Conservation (phyloP, 176 grass and related monocot genomes). For the Zizania latifolia region DNA sequence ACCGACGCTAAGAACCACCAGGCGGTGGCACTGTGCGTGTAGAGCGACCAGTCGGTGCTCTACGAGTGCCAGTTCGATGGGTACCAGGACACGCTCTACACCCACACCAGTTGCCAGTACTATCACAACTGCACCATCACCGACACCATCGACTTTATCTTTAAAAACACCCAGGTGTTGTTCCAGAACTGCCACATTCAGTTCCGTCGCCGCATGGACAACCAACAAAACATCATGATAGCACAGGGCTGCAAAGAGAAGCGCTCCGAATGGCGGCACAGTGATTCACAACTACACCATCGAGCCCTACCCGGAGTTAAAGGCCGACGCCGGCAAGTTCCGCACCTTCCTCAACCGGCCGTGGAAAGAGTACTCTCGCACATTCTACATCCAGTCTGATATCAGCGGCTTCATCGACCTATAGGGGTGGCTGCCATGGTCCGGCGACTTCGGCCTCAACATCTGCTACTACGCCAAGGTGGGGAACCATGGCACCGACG, state of each 20-base stretch:
- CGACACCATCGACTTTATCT: constrained; percentile 88
- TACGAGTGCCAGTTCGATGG: constrained; percentile 54
- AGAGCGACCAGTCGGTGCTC: constrained; percentile 61
- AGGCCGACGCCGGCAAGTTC: no score
- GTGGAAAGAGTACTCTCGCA: constrained; percentile 74
- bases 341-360: constrained; percentile 53
- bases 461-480: constrained; percentile 75
- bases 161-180: constrained; percentile 57
- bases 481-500: constrained; percentile 45
- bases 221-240: constrained; percentile 69
- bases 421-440: constrained; percentile 61
- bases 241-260: constrained; percentile 57
- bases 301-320: constrained; percentile 40
- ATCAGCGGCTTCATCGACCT: constrained; percentile 52
- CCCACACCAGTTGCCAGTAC: constrained; percentile 58
- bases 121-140: constrained; percentile 57
- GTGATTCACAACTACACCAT: constrained; percentile 76
- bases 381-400: constrained; percentile 57
- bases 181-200: constrained; percentile 68
- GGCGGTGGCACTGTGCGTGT: constrained; percentile 60
- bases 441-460: no score
- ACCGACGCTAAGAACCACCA: constrained; percentile 61
- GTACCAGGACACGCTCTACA: constrained; percentile 84
- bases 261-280: constrained; percentile 25
- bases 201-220: constrained; percentile 41